Evolutionary conservation across 495 filamentous ascomycete genomes (phyloP), one percentile per base, ranked within the genome.

Genomic region (Aspergillus haitiensis): DNA sequence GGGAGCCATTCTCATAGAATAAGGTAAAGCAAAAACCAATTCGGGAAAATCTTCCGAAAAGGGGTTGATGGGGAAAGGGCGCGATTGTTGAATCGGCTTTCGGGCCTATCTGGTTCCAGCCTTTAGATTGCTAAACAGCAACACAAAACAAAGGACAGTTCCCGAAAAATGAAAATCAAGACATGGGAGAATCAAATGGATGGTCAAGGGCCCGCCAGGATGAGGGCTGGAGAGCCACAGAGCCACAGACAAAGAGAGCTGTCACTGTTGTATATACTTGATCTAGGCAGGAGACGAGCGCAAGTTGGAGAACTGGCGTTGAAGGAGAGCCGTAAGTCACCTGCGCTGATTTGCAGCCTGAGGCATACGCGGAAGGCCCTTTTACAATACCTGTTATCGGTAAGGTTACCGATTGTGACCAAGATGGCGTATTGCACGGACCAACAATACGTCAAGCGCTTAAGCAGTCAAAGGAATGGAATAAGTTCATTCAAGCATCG

Each of bases 1-100:
- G n/a, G 74, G 74, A 35, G 74, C 72, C 74, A 75, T 77, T 27
- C 59, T 52, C 37, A 15, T 37, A 35, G 34, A 48, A 11, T 27
- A 39, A 49, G 37, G 36, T 7, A 32, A 11, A 16, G 9, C 16
- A 54, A 58, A n/a, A 12, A 33, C 37, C 6, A 7, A 37, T 39
- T 40, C 16, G 18, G 39, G 45, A 18, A 51, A 49, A n/a, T 10
- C 6, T 16, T 13, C 34, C 6, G 33, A 15, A 44, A 16, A 10
- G 27, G 27, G n/a, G 27, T 18, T n/a, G 21, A n/a, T 11, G 45
- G 21, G 34, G 42, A 58, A 15, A 47, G 34, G 31, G 34, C 27
- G 58, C 32, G 9, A 12, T 49, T 31, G 31, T 47, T 42, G 42
- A 46, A 51, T 16, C 50, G 27, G 42, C 16, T 36, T 49, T 15